Evolutionary conservation across 2,329 filamentous ascomycete genomes (phyloP).

Genomic region (Paecilomyces formosus): DNA sequence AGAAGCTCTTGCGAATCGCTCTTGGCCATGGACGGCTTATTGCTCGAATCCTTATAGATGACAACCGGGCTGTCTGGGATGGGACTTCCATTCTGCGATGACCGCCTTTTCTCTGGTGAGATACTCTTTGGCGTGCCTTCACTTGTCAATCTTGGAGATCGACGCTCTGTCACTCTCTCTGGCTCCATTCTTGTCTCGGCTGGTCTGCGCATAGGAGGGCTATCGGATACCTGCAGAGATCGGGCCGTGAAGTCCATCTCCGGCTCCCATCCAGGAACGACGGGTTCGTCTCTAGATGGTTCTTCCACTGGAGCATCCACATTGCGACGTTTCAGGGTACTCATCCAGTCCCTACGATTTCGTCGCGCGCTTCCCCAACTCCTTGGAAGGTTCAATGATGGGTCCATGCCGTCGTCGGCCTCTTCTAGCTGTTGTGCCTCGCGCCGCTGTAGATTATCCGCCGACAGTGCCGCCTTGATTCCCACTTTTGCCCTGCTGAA

Average conservation of each 20-base stretch:
- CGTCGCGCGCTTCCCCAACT: slow-evolving; percentile 29
- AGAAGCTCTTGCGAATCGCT: slow-evolving; percentile 35
- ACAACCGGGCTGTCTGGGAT: slow-evolving; percentile 32
- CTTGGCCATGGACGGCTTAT: slow-evolving; percentile 20
- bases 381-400: slow-evolving; percentile 28
- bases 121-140: slow-evolving; percentile 13
- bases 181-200: slow-evolving; percentile 11
- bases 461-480: slow-evolving; percentile 19
- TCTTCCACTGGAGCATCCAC: slow-evolving; percentile 12
- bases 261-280: slow-evolving; percentile 14
- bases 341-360: slow-evolving; percentile 27
- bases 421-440: slow-evolving; percentile 18
- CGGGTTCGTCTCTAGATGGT: slow-evolving; percentile 5
- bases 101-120: slow-evolving; percentile 7
- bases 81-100: slow-evolving; percentile 15
- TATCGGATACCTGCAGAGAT: slow-evolving; percentile 22
- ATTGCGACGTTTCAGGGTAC: slow-evolving; percentile 19
- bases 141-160: slow-evolving; percentile 2
- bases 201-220: slow-evolving; percentile 18
- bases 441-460: slow-evolving; percentile 30
- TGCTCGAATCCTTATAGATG: slow-evolving; percentile 25
- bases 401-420: slow-evolving; percentile 16
- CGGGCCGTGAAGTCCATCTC: slow-evolving; percentile 20
- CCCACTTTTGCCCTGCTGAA: slow-evolving; percentile 32
- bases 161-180: neutral